These are phyloP conservation scores for Leptomonas seymouri DNA, from an alignment of 208 protist genomes.

Conservation along the genomic window DNA sequence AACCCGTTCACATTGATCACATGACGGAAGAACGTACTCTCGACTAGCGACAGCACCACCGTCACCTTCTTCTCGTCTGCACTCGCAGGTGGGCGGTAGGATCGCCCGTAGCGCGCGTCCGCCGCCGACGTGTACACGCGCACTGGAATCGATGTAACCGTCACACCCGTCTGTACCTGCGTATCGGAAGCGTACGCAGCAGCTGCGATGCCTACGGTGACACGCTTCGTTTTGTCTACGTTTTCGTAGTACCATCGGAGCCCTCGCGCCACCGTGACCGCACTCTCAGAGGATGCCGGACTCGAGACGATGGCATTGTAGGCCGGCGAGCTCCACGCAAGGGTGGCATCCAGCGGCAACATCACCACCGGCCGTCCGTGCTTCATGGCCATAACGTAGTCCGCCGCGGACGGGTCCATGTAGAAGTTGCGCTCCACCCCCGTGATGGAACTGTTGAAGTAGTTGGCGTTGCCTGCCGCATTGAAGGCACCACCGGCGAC, in stretches of 20 bases:
- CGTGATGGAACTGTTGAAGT: conserved; percentile 45
- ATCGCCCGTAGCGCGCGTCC: conserved; percentile 6
- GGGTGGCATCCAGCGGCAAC: conserved; percentile 47
- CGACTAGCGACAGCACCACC: conserved; percentile 38
- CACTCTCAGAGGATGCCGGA: conserved; percentile 10
- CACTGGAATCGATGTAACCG: conserved; percentile 33
- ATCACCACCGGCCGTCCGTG: conserved; percentile 59
- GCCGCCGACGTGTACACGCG: conserved; percentile 28
- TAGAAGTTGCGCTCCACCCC: conserved; percentile 72
- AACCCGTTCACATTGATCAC: conserved; percentile 37
- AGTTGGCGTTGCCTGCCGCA: conserved; percentile 37
- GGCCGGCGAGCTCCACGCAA: conserved; percentile 38
- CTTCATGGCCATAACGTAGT: conserved; percentile 45
- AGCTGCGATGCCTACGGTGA: conserved; percentile 32
- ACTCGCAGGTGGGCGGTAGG: conserved; percentile 34
- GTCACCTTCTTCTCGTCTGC: conserved; percentile 21
- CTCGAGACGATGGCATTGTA: conserved; percentile 41
- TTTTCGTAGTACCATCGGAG: conserved; percentile 42
- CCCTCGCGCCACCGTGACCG: conserved; percentile 20
- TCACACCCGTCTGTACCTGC: conserved; percentile 12
- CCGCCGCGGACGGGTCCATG: conserved; percentile 61
- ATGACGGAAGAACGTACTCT: conserved; percentile 41
- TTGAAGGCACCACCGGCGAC: conserved; percentile 64
- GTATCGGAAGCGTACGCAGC: conserved; percentile 28
- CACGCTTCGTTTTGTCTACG: conserved; percentile 24